Base-by-base conservation (phyloP, 306 rosid genomes). In the Malus orientalis region DNA sequence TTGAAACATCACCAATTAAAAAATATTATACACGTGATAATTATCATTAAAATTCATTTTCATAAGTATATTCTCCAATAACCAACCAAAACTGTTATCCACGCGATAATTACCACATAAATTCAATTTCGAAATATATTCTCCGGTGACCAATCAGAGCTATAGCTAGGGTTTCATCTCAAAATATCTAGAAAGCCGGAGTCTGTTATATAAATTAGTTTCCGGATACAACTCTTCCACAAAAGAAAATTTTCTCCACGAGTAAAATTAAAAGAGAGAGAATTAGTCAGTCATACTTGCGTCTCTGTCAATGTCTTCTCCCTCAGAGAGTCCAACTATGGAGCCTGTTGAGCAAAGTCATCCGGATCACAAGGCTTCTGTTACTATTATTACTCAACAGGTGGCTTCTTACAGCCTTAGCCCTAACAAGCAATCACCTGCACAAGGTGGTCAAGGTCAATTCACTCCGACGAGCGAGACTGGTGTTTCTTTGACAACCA, bases 321-420 rank as follows among this genome's bases (percentile, higher is more conserved):
- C 76, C 67, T 58, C 77, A 18, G 19, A 42, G 77, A 74, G 69
- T 74, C 77, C 77, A 74, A 74, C 29, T 18, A 74, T 74, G 77
- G 77, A 60, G 44, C 18, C 20, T 44, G 44, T 44, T 74, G 13
- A 27, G 5, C 69, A 60, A 44, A 60, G 4, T 61, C 69, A 74
- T 61, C 77, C 69, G 59, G 69, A 25, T 60, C 44, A 16, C 44
- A 61, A 74, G 77, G 69, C 77, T 42, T 74, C 20, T 60, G 59
- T 74, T 55, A 38, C 8, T 11, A 9, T 25, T 63, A 15, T 27
- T 25, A 25, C 30, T 15, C 67, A 63, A 27, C 65, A 51, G 53
- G 60, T 49, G 14, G 22, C 42, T 18, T 29, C 60, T 27, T 49
- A 49, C 49, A 45, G 74, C 62, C 47, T 36, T 53, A 53, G 42